These are phyloP conservation scores for Botryococcus braunii DNA, from an alignment of 163 green algal species.

Conservation along the genomic window DNA sequence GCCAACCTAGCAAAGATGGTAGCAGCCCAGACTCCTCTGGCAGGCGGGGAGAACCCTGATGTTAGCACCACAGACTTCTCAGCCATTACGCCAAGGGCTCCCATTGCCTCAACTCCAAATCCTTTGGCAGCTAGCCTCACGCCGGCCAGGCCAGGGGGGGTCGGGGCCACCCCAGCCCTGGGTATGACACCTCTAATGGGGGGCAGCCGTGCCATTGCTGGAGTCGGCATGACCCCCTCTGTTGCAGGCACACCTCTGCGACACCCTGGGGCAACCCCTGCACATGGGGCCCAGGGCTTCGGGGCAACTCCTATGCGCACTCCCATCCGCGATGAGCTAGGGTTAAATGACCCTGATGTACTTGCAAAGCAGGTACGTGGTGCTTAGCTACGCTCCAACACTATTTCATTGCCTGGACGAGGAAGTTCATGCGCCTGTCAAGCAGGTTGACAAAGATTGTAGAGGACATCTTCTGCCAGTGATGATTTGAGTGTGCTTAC, in stretches of 20 bases:
- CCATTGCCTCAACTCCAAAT: constrained; percentile 52
- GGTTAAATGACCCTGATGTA: constrained; percentile 65
- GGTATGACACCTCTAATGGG: background rate
- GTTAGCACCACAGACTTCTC: constrained; percentile 71
- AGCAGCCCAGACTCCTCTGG: constrained; percentile 35
- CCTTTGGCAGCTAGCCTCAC: constrained; percentile 32
- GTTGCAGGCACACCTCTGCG: constrained; percentile 25
- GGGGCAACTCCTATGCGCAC: constrained; percentile 47
- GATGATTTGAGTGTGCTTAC: no score
- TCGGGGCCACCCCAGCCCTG: constrained; percentile 16
- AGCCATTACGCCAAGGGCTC: constrained; percentile 53
- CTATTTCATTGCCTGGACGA: no score
- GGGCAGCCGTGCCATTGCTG: constrained; percentile 7
- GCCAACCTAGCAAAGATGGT: constrained; percentile 68
- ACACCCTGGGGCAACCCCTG: no score
- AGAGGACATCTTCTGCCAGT: no score
- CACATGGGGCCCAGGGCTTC: no score
- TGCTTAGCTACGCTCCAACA: no score
- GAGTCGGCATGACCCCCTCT: constrained; percentile 15
- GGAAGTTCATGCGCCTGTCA: no score
- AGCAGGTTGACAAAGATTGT: no score
- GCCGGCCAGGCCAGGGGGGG: constrained; percentile 14
- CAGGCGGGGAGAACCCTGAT: constrained; percentile 41
- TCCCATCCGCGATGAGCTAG: constrained; percentile 68
- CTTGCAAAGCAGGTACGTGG: no score